Conservation (phyloP, 306 rosid genomes). For the Begonia fuchsioides region DNA sequence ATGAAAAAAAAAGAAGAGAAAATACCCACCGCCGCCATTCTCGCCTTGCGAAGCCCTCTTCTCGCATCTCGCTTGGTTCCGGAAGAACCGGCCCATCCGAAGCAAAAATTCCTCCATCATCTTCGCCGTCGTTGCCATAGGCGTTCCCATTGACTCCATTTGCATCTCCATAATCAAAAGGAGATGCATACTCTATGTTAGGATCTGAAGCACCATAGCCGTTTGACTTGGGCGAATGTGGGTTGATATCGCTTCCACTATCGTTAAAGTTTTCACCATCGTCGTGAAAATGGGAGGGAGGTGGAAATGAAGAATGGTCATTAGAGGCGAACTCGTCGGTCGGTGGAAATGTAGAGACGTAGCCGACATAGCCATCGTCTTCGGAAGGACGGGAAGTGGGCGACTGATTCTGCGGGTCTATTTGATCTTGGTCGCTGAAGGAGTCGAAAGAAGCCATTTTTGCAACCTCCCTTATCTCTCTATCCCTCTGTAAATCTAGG, state of each 20-base stretch:
- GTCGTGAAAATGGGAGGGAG: slow-evolving; percentile 11
- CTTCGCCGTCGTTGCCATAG: slow-evolving; percentile 1
- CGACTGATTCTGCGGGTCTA: slow-evolving; percentile 18
- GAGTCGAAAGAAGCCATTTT: slow-evolving; percentile 55
- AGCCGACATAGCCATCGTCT: slow-evolving; percentile 27
- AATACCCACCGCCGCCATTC: slow-evolving; percentile 78
- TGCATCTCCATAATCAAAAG: slow-evolving; percentile 28
- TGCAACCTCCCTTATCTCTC: background rate
- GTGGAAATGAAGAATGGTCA: slow-evolving; percentile 13
- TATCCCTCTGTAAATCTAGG: background rate
- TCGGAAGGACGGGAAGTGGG: slow-evolving; percentile 25
- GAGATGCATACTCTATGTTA: slow-evolving; percentile 31
- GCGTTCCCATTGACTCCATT: slow-evolving; percentile 8
- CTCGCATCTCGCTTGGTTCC: slow-evolving; percentile 49
- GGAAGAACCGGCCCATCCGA: slow-evolving; percentile 56
- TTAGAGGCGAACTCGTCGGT: slow-evolving; percentile 14
- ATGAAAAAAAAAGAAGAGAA: too few species aligned
- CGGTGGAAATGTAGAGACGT: slow-evolving; percentile 12
- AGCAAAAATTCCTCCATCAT: slow-evolving; percentile 19
- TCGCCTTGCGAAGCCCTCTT: slow-evolving; percentile 64
- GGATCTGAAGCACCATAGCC: slow-evolving; percentile 34
- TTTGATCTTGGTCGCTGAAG: slow-evolving; percentile 24
- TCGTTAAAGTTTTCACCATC: slow-evolving; percentile 5
- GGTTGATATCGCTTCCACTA: slow-evolving; percentile 1
- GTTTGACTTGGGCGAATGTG: slow-evolving; percentile 21